Base-by-base conservation (phyloP, 116 monocot genomes). In the Phalaenopsis hybrid region DNA sequence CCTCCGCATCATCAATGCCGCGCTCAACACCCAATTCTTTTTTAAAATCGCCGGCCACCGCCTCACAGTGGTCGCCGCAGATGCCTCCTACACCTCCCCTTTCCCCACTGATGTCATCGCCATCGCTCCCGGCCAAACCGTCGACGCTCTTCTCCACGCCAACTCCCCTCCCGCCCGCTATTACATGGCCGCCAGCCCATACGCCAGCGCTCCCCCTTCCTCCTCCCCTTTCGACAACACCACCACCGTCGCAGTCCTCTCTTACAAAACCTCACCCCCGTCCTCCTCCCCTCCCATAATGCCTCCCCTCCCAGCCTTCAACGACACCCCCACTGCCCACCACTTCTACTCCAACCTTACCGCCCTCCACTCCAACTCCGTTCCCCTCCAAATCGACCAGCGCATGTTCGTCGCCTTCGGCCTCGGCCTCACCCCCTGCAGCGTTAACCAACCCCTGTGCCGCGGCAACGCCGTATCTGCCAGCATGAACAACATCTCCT, bases 401-500 rank as follows among this genome's bases (percentile, higher is more conserved):
- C 65, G 31, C 33, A 91, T 96, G 94, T 85, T 92, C 81, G 33
- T 94, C n/a, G 84, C 86, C 13, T 43, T 89, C 41, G 94, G 94
- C 5, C 34, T 89, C 16, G 86, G 82, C 78, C 10, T 88, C 10
- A 44, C 82, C 9, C 79, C 88, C 15, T 95, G 95, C 76, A 70
- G 73, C 6, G 25, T 75, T 20, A 25, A 77, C 18, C 86, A 88
- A 41, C 57, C 78, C 23, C 61, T 51, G 18, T 91, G 93, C 76
- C 11, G 6, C 45, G 46, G 46, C 44, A 7, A 7, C 20, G 17
- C 45, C 33, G 7, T 90, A 18, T 86, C 88, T 10, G 86, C 91
- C 0, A 83, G 76, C 85, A 93, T 96, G 92, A 96, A 93, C 93
- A 93, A 90, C 81, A 77, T 85, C 0, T 92, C 92, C 3, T 96